A percentile compares a stretch with the other conserved stretches of the same genome.
Conservation (phyloP, 116 monocot species). For the Phalaenopsis hybrid region DNA sequence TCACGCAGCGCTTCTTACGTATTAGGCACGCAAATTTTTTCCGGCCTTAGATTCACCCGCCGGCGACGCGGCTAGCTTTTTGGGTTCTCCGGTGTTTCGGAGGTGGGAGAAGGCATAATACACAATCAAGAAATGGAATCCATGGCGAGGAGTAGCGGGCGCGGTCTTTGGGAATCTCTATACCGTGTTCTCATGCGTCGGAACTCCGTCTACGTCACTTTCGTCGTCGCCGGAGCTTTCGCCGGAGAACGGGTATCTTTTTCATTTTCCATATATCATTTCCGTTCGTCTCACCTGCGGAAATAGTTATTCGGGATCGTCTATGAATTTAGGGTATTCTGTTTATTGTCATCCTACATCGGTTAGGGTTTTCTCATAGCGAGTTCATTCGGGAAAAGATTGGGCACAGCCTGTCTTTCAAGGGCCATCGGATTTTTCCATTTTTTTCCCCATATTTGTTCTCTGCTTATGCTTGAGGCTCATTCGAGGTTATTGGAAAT, state of each 20-base stretch:
- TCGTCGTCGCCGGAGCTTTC: constrained; percentile 90
- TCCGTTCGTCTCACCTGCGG: not conserved
- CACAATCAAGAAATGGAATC: constrained; percentile 19
- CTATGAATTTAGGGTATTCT: not conserved
- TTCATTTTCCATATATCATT: not conserved
- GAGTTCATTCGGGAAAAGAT: not conserved
- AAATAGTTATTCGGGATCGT: not conserved
- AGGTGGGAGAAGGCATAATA: not conserved
- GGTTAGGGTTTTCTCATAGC: not conserved
- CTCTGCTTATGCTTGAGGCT: no score
- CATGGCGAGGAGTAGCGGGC: constrained; percentile 21
- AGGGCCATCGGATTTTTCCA: not conserved
- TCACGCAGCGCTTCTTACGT: no score
- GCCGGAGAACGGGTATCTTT: constrained; percentile 73
- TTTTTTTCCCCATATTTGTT: not conserved
- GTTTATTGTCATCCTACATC: not conserved
- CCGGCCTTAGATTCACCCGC: no score
- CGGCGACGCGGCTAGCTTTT: not conserved
- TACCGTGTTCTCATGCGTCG: constrained; percentile 86
- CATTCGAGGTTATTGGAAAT: not conserved
- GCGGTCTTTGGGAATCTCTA: constrained; percentile 62
- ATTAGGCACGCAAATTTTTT: no score
- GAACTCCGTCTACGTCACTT: constrained; percentile 94
- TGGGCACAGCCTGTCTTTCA: not conserved
- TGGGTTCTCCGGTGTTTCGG: not conserved